Base-by-base conservation (phyloP, 371 early-diverging fungal genomes). In the Mortierella sp. region DNA sequence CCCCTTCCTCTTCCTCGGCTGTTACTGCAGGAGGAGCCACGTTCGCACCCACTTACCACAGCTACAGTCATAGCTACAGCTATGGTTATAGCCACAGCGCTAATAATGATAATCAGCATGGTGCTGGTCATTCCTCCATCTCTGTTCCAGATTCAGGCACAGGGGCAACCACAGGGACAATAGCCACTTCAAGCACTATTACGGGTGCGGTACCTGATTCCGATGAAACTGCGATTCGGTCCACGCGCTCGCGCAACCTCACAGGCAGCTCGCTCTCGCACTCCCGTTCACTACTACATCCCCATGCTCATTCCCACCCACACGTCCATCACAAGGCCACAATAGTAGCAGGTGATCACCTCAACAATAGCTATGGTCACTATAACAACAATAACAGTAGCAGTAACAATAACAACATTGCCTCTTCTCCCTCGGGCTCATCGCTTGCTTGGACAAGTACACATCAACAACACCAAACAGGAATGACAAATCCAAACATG, bases 61-160 rank as follows among this genome's bases (percentile, higher is more conserved):
- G 52, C 44, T 49, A 39, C 37, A 27, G 26, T 42, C 37, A 23
- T 26, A 41, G 24, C 42, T 41, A 47, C 42, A 31, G 11, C 50
- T 17, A 28, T 32, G 5, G 37, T 41, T 47, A 39, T 41, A 37
- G 2, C 24, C 51, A 27, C 56, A 64, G 23, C 34, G 9, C 24
- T 28, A 41, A 17, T 7, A 34, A 24, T 24, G 39, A 41, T 26
- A 28, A 26, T 14, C 9, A n/a, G 14, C 54, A 9, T 19, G 53
- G 4, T 48, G 4, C 21, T 42, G 15, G 5, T 19, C 17, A 47
- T 46, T 28, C 30, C 23, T 39, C 26, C 39, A 21, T 31, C 48
- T 44, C 39, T 34, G 57, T 60, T 55, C 61, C 61, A 50, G 62
- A 69, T 28, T 69, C 57, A 47, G 69, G 61, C 60, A 69, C 69